Conservation (phyloP, 495 filamentous ascomycete species). For the Tuber aestivum region DNA sequence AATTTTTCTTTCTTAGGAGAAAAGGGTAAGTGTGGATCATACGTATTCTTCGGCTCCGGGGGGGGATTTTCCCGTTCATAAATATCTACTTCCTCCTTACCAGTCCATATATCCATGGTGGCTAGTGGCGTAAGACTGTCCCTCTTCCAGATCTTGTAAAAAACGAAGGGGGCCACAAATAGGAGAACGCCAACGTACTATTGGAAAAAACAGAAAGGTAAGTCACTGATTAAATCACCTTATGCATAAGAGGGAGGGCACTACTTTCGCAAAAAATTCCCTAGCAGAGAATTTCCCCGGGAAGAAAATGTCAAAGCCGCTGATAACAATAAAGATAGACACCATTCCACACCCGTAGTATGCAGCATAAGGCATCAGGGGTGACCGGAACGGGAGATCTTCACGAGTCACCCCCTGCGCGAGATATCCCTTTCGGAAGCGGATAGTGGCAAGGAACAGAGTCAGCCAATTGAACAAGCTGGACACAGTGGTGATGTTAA, state of each 20-base stretch:
- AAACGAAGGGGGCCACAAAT: constrained; percentile 53
- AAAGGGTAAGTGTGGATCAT: constrained; percentile 1
- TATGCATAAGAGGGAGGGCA: constrained; percentile 13
- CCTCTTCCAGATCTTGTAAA: constrained; percentile 48
- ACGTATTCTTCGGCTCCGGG: constrained; percentile 25
- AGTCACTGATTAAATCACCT: constrained; percentile 40
- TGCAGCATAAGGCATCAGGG: constrained; percentile 35
- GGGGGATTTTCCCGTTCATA: constrained; percentile 44
- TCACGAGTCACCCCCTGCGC: constrained; percentile 25
- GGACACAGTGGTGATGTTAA: constrained; percentile 35
- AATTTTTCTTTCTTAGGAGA: no score
- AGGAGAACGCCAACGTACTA: constrained; percentile 59
- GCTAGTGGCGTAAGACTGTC: constrained; percentile 48
- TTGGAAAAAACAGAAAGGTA: background rate
- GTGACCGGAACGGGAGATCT: constrained; percentile 31
- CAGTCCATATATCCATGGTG: constrained; percentile 58
- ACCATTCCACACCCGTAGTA: constrained; percentile 36
- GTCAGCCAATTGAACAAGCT: constrained; percentile 39
- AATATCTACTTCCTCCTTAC: constrained; percentile 58
- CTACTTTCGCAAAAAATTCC: constrained; percentile 30
- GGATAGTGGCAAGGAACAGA: constrained; percentile 35
- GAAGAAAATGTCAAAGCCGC: constrained; percentile 40
- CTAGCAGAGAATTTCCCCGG: constrained; percentile 16
- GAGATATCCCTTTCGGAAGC: constrained; percentile 32
- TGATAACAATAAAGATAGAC: constrained; percentile 32